A percentile compares a stretch with the other conserved stretches of the same genome.
Evolutionary conservation across 139 green algal genomes (phyloP).

Genomic region (Chara braunii): DNA sequence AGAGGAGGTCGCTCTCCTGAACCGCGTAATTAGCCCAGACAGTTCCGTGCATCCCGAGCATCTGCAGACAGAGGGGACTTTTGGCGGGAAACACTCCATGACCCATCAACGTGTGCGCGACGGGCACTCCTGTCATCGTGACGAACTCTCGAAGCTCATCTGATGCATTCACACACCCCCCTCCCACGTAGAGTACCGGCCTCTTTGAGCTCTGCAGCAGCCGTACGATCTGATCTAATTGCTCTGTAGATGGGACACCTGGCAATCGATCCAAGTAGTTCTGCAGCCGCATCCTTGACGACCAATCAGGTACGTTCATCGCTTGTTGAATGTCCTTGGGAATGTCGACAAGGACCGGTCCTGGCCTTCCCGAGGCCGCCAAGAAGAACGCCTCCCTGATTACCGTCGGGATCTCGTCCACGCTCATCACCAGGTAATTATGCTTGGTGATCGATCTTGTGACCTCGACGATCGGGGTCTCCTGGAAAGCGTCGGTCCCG

Average conservation of each 20-base stretch:
- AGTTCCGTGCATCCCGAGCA: constrained; percentile 98
- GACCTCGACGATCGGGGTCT: constrained; percentile 98
- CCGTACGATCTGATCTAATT: constrained; percentile 33
- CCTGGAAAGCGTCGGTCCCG: constrained; percentile 90
- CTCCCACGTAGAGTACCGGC: constrained; percentile 77
- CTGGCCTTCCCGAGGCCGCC: constrained; percentile 73
- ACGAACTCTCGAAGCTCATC: constrained; percentile 81
- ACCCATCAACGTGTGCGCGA: constrained; percentile 91
- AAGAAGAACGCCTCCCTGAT: constrained; percentile 92
- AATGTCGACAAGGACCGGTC: constrained; percentile 90
- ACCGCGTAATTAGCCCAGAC: constrained; percentile 94
- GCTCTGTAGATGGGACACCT: not conserved
- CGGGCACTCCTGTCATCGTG: constrained; percentile 68
- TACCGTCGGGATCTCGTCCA: constrained; percentile 83
- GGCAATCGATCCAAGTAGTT: constrained; percentile 85
- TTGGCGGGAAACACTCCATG: constrained; percentile 58
- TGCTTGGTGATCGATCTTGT: constrained; percentile 98
- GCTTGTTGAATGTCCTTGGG: constrained; percentile 84
- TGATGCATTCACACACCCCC: constrained; percentile 72
- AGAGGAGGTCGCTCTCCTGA: constrained; percentile 76
- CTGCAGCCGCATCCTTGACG: constrained; percentile 65
- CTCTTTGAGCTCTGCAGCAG: constrained; percentile 48
- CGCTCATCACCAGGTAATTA: constrained; percentile 97
- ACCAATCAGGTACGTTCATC: constrained; percentile 82
- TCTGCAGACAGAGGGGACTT: constrained; percentile 54